A percentile compares a stretch with the other conserved stretches of the same genome.
Evolutionary conservation across 2,329 filamentous ascomycete species (phyloP).

Genomic region (Colletotrichum trifolii): DNA sequence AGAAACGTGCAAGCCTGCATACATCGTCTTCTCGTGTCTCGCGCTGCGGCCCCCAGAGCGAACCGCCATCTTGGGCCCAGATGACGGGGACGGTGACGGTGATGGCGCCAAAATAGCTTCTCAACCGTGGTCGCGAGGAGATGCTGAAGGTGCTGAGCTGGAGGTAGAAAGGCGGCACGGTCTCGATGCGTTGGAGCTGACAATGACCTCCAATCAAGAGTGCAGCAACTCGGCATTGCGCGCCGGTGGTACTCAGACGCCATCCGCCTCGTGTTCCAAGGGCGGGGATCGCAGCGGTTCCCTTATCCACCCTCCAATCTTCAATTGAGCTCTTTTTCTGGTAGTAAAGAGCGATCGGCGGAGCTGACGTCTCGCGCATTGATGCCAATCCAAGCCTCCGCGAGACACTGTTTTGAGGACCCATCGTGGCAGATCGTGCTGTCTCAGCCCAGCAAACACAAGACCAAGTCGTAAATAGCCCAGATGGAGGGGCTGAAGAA

Average conservation of each 20-base stretch:
- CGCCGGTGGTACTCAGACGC: neutral
- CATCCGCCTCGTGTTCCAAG: neutral
- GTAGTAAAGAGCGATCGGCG: slow-evolving; percentile 1
- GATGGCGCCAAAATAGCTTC: neutral
- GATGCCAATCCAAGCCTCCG: slow-evolving; percentile 4
- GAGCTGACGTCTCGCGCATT: neutral
- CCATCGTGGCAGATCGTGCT: neutral
- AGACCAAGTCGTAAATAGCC: neutral
- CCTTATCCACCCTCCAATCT: neutral
- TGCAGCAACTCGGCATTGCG: neutral
- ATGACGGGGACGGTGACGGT: neutral
- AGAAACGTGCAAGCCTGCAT: neutral
- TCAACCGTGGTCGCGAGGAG: neutral
- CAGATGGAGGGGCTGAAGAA: neutral
- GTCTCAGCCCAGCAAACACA: neutral
- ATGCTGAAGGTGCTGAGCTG: neutral
- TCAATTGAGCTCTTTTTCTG: slow-evolving; percentile 3
- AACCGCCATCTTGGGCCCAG: slow-evolving; percentile 3
- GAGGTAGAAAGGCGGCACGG: slow-evolving; percentile 4
- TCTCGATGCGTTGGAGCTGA: neutral
- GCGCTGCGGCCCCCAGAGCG: neutral
- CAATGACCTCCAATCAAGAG: neutral
- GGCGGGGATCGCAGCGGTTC: neutral
- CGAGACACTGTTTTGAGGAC: neutral
- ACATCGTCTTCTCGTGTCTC: neutral